A percentile compares a stretch with the other conserved stretches of the same genome.
These are phyloP conservation scores for Ceratocystis diversiconidia DNA, from an alignment of 2,329 filamentous ascomycete genomes.

Conservation along the genomic window DNA sequence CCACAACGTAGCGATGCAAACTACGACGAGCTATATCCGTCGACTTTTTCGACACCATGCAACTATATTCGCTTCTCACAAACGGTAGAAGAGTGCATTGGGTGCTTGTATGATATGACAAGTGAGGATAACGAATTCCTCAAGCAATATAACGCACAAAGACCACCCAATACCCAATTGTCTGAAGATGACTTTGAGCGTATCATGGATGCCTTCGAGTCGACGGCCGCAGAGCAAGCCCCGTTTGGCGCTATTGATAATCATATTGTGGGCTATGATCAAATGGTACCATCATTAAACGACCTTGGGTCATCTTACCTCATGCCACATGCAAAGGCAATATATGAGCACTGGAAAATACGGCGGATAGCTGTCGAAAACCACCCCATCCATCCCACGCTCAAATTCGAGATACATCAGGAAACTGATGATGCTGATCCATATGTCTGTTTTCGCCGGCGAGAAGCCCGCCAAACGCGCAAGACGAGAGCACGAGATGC, in stretches of 20 bases:
- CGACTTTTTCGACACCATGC: constrained; percentile 64
- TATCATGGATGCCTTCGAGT: constrained; percentile 90
- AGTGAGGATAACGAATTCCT: constrained; percentile 79
- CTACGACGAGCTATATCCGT: constrained; percentile 81
- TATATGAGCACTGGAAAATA: constrained; percentile 82
- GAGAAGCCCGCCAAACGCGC: constrained; percentile 83
- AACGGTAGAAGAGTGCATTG: constrained; percentile 89
- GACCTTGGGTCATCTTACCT: constrained; percentile 36
- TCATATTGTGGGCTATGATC: constrained; percentile 62
- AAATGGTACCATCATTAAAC: constrained; percentile 55
- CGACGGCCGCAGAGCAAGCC: constrained; percentile 66
- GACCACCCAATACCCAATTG: constrained; percentile 47
- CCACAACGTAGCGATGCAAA: constrained; percentile 52
- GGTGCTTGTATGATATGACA: constrained; percentile 86
- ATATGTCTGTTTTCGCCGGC: constrained; percentile 92
- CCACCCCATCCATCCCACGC: constrained; percentile 55
- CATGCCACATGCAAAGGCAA: constrained; percentile 51
- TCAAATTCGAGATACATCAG: constrained; percentile 90
- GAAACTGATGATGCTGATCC: constrained; percentile 93
- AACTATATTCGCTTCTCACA: constrained; percentile 97
- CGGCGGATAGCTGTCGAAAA: constrained; percentile 54
- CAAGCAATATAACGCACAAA: constrained; percentile 68
- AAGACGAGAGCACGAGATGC: constrained; percentile 91
- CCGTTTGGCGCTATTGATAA: constrained; percentile 86
- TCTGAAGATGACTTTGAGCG: constrained; percentile 87